Base-by-base conservation (phyloP, 108 stramenopile species). In the Mayamaea pseudoterrestris region DNA sequence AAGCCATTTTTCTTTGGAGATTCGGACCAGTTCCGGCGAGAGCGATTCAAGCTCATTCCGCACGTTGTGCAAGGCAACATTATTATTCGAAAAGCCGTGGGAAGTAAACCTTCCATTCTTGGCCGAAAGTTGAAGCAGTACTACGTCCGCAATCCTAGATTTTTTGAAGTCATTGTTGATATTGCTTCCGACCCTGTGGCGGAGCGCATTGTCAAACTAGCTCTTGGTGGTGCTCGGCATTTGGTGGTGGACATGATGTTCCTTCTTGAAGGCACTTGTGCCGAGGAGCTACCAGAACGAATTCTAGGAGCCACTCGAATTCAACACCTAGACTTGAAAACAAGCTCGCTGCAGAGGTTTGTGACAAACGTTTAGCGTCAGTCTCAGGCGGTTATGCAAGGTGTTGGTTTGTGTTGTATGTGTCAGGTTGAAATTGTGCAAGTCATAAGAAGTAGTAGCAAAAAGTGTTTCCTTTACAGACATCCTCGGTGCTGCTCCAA, bases 31-130 rank as follows among this genome's bases (percentile, higher is more conserved):
- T 80, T 74, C 40, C 70, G 90, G 16, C 69, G 83, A 54, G 57
- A 70, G 35, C 76, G 83, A 6, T 90, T 95, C 65, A 95, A 95
- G 69, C 60, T 95, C 36, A 93, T 93, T 44, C 94, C 94, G 11
- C 65, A 73, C 34, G 79, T 96, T 24, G 76, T 83, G 26, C 85
- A 96, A 42, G 93, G 89, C 8, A 96, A 93, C 63, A 93, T 84
- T 63, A 71, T 93, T 5, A 90, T 96, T 0, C 53, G 78, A 31
- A 73, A 73, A 47, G 90, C 92, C 17, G 92, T 93, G n/a, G 93
- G 93, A 5, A 61, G 63, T 29, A 90, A 78, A 32, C 95, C 95
- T 9, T 78, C 90, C n/a, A 82, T 96, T 47, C 55, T 94, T 52
- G 95, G 95, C 11, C 86, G 71, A 24, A 93, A 93, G 55, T 68